These are phyloP conservation scores for Hyphodiscus sp. DNA, from an alignment of 2,329 filamentous ascomycete species.

Conservation along the genomic window DNA sequence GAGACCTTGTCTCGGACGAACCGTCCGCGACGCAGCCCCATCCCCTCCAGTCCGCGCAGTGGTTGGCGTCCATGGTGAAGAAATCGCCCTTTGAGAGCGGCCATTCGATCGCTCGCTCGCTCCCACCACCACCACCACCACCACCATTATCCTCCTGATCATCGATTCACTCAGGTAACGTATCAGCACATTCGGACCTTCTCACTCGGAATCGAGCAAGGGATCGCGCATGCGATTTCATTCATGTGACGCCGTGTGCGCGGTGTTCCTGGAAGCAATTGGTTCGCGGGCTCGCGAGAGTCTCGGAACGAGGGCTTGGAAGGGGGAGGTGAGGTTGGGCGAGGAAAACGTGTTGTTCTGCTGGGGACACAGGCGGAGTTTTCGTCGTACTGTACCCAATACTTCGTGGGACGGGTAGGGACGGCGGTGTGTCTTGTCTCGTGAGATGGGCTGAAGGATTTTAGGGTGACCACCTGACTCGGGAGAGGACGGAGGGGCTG, in stretches of 20 bases:
- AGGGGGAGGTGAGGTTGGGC: slow-evolving; percentile 2
- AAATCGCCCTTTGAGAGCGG: not conserved
- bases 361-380: slow-evolving; percentile 2
- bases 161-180: not conserved
- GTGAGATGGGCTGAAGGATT: slow-evolving; percentile 2
- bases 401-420: slow-evolving; percentile 14
- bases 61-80: not conserved
- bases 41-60: not conserved
- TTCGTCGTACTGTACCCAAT: slow-evolving; percentile 20
- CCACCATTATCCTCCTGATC: not conserved
- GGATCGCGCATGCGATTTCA: slow-evolving; percentile 25
- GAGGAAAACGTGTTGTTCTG: not conserved
- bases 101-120: slow-evolving; percentile 16
- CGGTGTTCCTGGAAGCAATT: slow-evolving; percentile 17
- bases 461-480: not conserved
- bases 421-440: slow-evolving; percentile 13
- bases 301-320: slow-evolving; percentile 4
- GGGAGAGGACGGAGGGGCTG: not conserved
- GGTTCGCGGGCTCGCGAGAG: slow-evolving; percentile 10
- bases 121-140: not conserved
- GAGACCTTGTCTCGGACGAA: not conserved
- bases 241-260: slow-evolving; percentile 29
- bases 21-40: not conserved
- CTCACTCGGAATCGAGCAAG: slow-evolving; percentile 15
- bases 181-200: slow-evolving; percentile 12